A percentile compares a stretch with the other conserved stretches of the same genome.
phyloP scores from a whole-genome alignment of 768 basidiomycete species.

The Tylopilus intermedius region DNA sequence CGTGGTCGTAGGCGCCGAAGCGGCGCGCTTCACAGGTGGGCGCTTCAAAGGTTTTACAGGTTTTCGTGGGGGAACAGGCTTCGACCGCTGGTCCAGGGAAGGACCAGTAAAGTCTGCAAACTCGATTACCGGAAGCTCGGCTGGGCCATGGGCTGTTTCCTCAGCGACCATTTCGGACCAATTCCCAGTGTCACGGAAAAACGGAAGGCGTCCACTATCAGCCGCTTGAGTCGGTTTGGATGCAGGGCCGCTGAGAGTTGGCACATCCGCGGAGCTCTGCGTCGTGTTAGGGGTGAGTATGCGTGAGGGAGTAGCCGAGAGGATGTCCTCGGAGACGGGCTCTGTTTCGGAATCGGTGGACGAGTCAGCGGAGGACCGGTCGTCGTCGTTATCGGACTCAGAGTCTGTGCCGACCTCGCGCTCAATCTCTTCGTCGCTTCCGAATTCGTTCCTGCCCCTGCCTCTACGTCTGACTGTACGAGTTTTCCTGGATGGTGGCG shows the following conservation, averaged over 20 bases:
- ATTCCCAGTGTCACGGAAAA: slow-evolving; percentile 51
- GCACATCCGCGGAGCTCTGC: slow-evolving; percentile 48
- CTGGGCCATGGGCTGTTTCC: slow-evolving; percentile 57
- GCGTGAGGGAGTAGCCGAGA: slow-evolving; percentile 45
- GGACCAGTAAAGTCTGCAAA: slow-evolving; percentile 56
- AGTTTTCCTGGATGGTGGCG: slow-evolving; percentile 31
- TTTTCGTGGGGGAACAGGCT: slow-evolving; percentile 38
- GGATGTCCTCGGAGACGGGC: slow-evolving; percentile 60
- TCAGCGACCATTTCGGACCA: slow-evolving; percentile 88
- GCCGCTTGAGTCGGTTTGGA: slow-evolving; percentile 24
- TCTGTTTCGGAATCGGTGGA: slow-evolving; percentile 70
- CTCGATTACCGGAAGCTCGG: slow-evolving; percentile 73
- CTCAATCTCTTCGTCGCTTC: slow-evolving; percentile 76
- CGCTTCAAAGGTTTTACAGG: slow-evolving; percentile 38
- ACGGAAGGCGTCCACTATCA: slow-evolving; percentile 38
- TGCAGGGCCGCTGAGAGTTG: slow-evolving; percentile 21
- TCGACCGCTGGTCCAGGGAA: slow-evolving; percentile 29
- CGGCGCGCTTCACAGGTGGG: slow-evolving; percentile 31
- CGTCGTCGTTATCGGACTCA: slow-evolving; percentile 52
- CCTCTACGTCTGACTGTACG: slow-evolving; percentile 57
- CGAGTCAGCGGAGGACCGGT: slow-evolving; percentile 53
- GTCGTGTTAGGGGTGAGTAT: slow-evolving; percentile 66
- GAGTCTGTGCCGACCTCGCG: slow-evolving; percentile 69
- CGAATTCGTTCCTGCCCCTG: slow-evolving; percentile 51
- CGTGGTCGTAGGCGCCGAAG: slow-evolving; percentile 32